These are phyloP conservation scores for Auricularia cornea DNA, from an alignment of 768 basidiomycete species.

Conservation along the genomic window DNA sequence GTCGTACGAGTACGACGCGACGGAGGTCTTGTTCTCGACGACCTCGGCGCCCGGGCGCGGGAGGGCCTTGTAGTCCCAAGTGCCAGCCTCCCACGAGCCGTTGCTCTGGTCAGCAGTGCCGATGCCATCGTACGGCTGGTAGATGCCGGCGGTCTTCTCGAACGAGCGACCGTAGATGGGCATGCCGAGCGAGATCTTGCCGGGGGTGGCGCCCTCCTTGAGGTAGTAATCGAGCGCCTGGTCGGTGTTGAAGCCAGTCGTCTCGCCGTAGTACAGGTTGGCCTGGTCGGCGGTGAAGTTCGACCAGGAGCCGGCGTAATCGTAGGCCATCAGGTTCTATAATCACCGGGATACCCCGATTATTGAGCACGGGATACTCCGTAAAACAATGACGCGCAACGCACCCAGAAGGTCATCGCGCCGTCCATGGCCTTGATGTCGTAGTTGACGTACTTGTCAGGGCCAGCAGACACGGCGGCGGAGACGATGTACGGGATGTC, in stretches of 20 bases:
- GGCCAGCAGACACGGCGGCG: slow-evolving; percentile 58
- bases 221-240: slow-evolving; percentile 56
- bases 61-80: slow-evolving; percentile 68
- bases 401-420: background rate
- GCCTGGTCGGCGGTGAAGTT: slow-evolving; percentile 42
- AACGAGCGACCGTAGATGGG: slow-evolving; percentile 78
- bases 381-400: too few species aligned
- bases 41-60: slow-evolving; percentile 46
- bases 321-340: slow-evolving; percentile 56
- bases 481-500: slow-evolving; percentile 38
- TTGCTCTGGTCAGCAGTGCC: slow-evolving; percentile 12
- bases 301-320: slow-evolving; percentile 61
- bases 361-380: slow-evolving; percentile 12
- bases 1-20: slow-evolving; percentile 74
- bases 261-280: slow-evolving; percentile 55
- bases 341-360: slow-evolving; percentile 58
- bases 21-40: slow-evolving; percentile 56
- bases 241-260: slow-evolving; percentile 59
- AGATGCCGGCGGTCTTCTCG: slow-evolving; percentile 59
- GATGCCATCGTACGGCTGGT: slow-evolving; percentile 60
- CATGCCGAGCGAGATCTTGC: slow-evolving; percentile 52
- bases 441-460: slow-evolving; percentile 38
- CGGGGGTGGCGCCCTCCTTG: slow-evolving; percentile 49
- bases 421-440: background rate
- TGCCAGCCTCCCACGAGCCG: slow-evolving; percentile 53